Evolutionary conservation across 2,329 filamentous ascomycete species (phyloP).

Genomic region (Pochonia chlamydosporia): DNA sequence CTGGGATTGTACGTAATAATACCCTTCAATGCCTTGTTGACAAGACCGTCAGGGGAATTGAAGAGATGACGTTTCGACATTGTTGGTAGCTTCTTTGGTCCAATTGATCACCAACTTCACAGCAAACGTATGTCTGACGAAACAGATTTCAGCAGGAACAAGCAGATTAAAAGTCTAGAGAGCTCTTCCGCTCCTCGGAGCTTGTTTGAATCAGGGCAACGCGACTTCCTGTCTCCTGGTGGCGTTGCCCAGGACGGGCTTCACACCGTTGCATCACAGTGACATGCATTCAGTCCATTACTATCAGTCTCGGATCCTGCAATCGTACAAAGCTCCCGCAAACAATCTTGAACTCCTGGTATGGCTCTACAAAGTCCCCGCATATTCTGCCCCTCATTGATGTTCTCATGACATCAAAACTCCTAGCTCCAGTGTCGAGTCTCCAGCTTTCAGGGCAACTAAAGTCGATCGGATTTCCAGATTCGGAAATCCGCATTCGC

Average conservation of each 20-base stretch:
- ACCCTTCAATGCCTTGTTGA: conserved; percentile 44
- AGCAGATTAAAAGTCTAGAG: background rate
- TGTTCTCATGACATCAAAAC: conserved; percentile 5
- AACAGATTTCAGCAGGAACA: conserved; percentile 3
- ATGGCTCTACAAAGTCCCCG: conserved; percentile 1
- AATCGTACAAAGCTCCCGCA: conserved; percentile 1
- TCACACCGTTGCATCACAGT: background rate
- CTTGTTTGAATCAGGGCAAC: background rate
- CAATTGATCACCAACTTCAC: background rate
- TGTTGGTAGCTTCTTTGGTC: background rate
- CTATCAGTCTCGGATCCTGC: background rate
- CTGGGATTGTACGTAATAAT: conserved; percentile 48
- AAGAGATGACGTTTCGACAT: conserved; percentile 52
- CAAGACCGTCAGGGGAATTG: conserved; percentile 45
- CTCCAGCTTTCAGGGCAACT: background rate
- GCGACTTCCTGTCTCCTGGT: background rate
- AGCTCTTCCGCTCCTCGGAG: background rate
- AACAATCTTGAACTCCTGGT: background rate
- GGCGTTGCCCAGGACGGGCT: background rate
- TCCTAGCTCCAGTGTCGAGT: background rate
- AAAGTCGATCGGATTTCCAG: conserved; percentile 14
- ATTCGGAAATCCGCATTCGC: conserved; percentile 13
- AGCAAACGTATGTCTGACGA: background rate
- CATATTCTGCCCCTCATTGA: conserved; percentile 1
- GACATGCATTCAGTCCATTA: background rate